Evolutionary conservation across 306 rosid genomes (phyloP), one percentile per base, ranked within the genome.

Genomic region (Cyclanthera cordifolia): DNA sequence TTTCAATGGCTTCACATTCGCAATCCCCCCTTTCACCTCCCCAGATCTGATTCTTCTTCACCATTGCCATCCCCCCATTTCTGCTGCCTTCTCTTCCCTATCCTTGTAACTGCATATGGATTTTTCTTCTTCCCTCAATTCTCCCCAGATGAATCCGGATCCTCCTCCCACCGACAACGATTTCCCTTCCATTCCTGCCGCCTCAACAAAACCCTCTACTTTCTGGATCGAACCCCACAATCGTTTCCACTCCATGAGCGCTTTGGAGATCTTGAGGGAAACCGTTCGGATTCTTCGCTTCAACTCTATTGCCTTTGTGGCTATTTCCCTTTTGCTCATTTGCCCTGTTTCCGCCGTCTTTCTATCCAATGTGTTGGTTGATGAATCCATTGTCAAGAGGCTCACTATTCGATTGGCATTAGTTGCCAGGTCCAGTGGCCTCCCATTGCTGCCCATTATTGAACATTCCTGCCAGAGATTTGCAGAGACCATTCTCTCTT

Each of bases 221-320:
- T 34, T 34, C 41, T 34, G 41, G 41, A 53, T 68, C 74, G 76
- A 37, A 56, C 66, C 57, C 24, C 20, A 72, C 45, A 32, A 61
- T 21, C 77, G 53, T 67, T 72, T 85, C 59, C 88, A 78, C 45
- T 76, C 97, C 7, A 90, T 88, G 99, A 90, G 76, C 80, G 99
- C 99, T 8, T 77, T 88, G 79, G 95, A 94, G 74, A 94, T 94
- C 78, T 73, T 94, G 73, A 84, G 91, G 75, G 97, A 94, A 66
- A 83, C 97, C 0, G 86, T 90, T 2, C 82, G 90, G 59, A 86
- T 94, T 73, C 91, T 94, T 32, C 80, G 99, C 76, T 89, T 77
- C 77, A 90, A 94, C 82, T 85, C 85, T 13, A 80, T 79, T 78
- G 91, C 82, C 27, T 94, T 94, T 77, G 70, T 88, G 79, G 82